These are phyloP conservation scores for Rhizopus sp. DNA, from an alignment of 371 early-diverging fungal species.

Conservation along the genomic window DNA sequence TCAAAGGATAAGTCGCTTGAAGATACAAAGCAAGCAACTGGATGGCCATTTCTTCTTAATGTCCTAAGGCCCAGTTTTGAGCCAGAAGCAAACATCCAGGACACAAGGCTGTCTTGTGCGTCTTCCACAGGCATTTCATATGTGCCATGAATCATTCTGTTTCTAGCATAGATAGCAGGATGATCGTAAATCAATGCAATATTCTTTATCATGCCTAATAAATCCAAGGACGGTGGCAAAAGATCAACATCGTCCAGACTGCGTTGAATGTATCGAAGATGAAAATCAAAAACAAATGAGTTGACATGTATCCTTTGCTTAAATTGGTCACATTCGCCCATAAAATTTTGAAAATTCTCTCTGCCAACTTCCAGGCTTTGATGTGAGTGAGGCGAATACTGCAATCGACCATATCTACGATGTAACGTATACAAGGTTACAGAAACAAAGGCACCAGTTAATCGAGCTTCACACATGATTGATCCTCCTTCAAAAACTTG, in stretches of 20 bases:
- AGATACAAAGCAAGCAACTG: slow-evolving; percentile 41
- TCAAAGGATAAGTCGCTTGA: slow-evolving; percentile 35
- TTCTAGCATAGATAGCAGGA: slow-evolving; percentile 66
- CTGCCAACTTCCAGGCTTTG: slow-evolving; percentile 53
- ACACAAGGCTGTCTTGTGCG: slow-evolving; percentile 51
- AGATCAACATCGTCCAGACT: slow-evolving; percentile 50
- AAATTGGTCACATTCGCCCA: slow-evolving; percentile 68
- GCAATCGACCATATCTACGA: slow-evolving; percentile 62
- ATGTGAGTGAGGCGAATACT: slow-evolving; percentile 46
- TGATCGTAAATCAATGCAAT: slow-evolving; percentile 61
- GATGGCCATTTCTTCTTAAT: slow-evolving; percentile 19
- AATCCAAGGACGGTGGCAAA: slow-evolving; percentile 51
- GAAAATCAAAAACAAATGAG: slow-evolving; percentile 84
- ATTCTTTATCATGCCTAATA: slow-evolving; percentile 62
- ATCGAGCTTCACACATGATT: slow-evolving; percentile 73
- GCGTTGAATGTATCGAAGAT: slow-evolving; percentile 65
- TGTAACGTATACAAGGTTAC: slow-evolving; percentile 77
- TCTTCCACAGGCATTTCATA: slow-evolving; percentile 42
- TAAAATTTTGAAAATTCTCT: slow-evolving; percentile 62
- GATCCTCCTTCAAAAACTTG: slow-evolving; percentile 69
- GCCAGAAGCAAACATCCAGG: slow-evolving; percentile 70
- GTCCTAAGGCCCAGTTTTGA: slow-evolving; percentile 60
- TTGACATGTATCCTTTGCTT: slow-evolving; percentile 76
- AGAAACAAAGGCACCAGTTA: slow-evolving; percentile 71
- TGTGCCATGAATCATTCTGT: slow-evolving; percentile 57